phyloP scores from a whole-genome alignment of 2,329 filamentous ascomycete genomes.

The Botryotinia convoluta region DNA sequence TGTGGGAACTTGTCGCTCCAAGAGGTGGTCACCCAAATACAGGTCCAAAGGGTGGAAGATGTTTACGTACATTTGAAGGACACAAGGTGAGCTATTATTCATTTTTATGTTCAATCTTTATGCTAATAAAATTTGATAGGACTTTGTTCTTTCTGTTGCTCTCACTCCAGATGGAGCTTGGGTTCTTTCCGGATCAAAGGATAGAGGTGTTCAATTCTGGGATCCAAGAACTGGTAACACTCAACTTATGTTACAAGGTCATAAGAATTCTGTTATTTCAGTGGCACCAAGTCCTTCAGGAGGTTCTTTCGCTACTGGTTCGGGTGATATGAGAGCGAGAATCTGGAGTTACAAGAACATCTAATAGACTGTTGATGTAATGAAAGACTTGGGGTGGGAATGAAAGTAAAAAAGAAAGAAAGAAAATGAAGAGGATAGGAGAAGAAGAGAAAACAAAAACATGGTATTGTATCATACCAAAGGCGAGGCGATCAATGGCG shows the following conservation, averaged over 20 bases:
- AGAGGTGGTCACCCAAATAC: constrained; percentile 63
- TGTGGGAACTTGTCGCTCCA: constrained; percentile 87
- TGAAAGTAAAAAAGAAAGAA: not conserved
- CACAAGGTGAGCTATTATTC: constrained; percentile 66
- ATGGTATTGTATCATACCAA: not conserved
- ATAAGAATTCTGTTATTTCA: constrained; percentile 98
- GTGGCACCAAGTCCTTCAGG: constrained; percentile 87
- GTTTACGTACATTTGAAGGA: constrained; percentile 94
- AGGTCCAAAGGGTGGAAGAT: constrained; percentile 81
- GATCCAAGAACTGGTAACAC: constrained; percentile 89
- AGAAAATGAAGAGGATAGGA: not conserved
- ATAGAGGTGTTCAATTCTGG: constrained; percentile 98
- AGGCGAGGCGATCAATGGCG: constrained; percentile 3
- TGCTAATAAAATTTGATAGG: constrained; percentile 50
- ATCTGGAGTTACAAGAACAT: constrained; percentile 82
- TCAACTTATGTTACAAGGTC: constrained; percentile 97
- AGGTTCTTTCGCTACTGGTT: constrained; percentile 89
- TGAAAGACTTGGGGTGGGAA: not conserved
- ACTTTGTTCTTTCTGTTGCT: constrained; percentile 95
- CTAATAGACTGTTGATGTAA: constrained; percentile 5
- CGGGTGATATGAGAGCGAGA: constrained; percentile 93
- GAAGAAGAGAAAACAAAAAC: not conserved
- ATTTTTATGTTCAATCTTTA: not conserved
- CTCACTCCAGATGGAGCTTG: constrained; percentile 91
- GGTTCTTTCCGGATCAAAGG: constrained; percentile 97